Conservation (phyloP, 1,284 basidiomycete genomes). For the Moniliophthora roreri region DNA sequence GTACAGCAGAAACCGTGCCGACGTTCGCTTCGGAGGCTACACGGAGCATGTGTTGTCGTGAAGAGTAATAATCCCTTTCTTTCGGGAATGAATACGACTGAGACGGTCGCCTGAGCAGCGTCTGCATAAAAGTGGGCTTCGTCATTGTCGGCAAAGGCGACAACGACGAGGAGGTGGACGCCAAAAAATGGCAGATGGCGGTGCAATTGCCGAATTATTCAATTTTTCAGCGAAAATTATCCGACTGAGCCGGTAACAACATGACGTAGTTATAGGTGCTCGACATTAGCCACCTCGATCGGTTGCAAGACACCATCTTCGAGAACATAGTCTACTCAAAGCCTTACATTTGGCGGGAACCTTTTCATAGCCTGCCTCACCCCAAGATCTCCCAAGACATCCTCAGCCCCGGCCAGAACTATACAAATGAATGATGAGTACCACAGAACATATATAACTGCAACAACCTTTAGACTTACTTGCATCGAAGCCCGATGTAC, state of each 20-base stretch:
- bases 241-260: too few species aligned
- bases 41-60: constrained; percentile 31
- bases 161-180: not conserved
- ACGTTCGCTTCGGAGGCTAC: too few species aligned
- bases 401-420: constrained; percentile 65
- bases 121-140: constrained; percentile 60
- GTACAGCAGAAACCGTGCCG: too few species aligned
- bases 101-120: constrained; percentile 54
- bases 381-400: constrained; percentile 64
- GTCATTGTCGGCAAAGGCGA: constrained; percentile 32
- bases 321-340: constrained; percentile 33
- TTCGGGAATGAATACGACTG: constrained; percentile 50
- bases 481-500: constrained; percentile 51
- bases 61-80: constrained; percentile 49
- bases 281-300: too few species aligned
- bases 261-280: too few species aligned
- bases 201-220: not conserved
- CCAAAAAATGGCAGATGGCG: not conserved
- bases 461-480: constrained; percentile 38
- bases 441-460: not conserved
- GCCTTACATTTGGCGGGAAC: constrained; percentile 53
- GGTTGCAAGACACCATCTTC: too few species aligned
- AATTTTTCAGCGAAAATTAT: too few species aligned
- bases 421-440: not conserved
- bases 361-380: constrained; percentile 69